Evolutionary conservation across 2,329 filamentous ascomycete species (phyloP), one percentile per base, ranked within the genome.

Genomic region (Aspergillus sp.): DNA sequence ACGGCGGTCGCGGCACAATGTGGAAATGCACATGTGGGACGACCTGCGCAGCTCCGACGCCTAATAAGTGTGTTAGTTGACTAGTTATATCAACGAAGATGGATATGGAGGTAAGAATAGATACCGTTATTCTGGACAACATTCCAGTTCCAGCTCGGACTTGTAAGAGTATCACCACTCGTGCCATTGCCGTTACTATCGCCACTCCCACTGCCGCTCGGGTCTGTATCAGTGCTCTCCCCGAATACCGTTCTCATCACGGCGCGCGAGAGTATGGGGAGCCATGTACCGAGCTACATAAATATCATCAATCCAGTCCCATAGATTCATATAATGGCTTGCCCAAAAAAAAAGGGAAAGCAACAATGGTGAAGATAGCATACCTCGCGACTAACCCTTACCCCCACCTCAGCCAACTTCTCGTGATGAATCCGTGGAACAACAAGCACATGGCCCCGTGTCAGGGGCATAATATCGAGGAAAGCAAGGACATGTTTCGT

Each of bases 21-120:
- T 99, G 95, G 73, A 96, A 98, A 74, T 99, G 93, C 49, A 96
- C 88, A 74, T 98, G 93, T 20, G 89, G 89, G 2, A 98, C 92
- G 15, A 96, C 91, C 77, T 98, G 93, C 2, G 92, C 92, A 2
- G 93, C 93, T 33, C 91, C 86, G 3, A 87, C 87, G 15, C 93
- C 85, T 86, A 64, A 56, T 13, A 27, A 48, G 33, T 51, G 22
- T 54, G 40, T 47, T 13, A 45, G 13, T 45, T 24, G 44, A 24
- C 22, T 20, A 20, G 20, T 20, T 3, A 24, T 30, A 4, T 7
- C 22, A 46, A 6, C 7, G 5, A 17, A 44, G 11, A 3, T 9
- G 27, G 34, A 51, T 11, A 20, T 20, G 20, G 20, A 20, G 20
- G 50, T 53, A 46, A 46, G 27, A 53, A 34, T 55, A 34, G n/a